Evolutionary conservation across 1,139 yeast genomes (phyloP).

Genomic region (Suhomyces yuchorum): DNA sequence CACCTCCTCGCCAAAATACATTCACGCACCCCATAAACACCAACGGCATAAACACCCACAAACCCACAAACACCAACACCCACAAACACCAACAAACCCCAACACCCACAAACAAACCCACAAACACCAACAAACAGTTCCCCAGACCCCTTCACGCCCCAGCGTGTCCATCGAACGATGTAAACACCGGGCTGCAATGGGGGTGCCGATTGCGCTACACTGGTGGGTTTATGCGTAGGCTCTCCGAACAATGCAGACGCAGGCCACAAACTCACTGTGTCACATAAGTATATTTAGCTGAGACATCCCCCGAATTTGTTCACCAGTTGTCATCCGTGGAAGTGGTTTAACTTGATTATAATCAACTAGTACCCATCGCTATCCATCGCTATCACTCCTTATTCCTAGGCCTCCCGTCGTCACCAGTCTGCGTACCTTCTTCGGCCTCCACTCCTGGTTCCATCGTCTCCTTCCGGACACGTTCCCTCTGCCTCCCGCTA

Average conservation of each 20-base stretch:
- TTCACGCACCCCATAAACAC: background rate
- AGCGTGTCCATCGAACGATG: background rate
- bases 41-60: too few species aligned
- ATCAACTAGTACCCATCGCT: background rate
- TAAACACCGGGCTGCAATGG: background rate
- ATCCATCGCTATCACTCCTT: background rate
- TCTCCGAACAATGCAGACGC: background rate
- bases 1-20: background rate
- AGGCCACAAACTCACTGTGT: background rate
- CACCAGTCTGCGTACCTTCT: too few species aligned
- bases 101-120: background rate
- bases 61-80: background rate
- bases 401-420: too few species aligned
- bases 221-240: background rate
- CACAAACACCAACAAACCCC: background rate
- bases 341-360: background rate
- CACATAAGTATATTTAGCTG: background rate
- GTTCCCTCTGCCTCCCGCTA: too few species aligned
- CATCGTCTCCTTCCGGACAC: too few species aligned
- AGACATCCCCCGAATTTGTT: background rate
- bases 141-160: background rate
- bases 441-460: too few species aligned
- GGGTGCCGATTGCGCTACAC: background rate
- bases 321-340: background rate
- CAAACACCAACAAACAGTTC: background rate